phyloP scores from a whole-genome alignment of 768 basidiomycete genomes.

The Amanita muscaria region DNA sequence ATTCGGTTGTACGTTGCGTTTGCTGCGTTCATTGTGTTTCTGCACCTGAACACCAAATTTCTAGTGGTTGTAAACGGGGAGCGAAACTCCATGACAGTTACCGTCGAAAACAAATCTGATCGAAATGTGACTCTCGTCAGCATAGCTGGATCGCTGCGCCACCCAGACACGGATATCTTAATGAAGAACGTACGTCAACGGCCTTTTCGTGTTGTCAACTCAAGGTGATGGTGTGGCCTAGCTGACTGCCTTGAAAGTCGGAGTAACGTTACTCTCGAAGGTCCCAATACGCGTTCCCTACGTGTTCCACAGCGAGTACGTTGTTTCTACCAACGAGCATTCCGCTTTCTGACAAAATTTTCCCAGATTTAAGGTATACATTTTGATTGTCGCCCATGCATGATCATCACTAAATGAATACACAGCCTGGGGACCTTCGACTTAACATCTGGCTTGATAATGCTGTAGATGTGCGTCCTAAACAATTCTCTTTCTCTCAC shows the following conservation, averaged over 20 bases:
- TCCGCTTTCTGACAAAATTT: slow-evolving; percentile 11
- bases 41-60: slow-evolving; percentile 13
- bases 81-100: slow-evolving; percentile 55
- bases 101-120: slow-evolving; percentile 69
- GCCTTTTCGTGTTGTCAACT: too few relatives aligned
- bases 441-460: slow-evolving; percentile 75
- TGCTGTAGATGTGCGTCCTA: slow-evolving; percentile 41
- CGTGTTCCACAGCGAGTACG: slow-evolving; percentile 76
- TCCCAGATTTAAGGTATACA: slow-evolving; percentile 51
- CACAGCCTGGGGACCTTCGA: slow-evolving; percentile 65
- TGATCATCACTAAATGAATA: slow-evolving; percentile 6
- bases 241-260: slow-evolving; percentile 52
- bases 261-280: slow-evolving; percentile 42
- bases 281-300: slow-evolving; percentile 62
- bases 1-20: slow-evolving; percentile 57
- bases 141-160: slow-evolving; percentile 59
- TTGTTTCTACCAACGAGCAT: slow-evolving; percentile 8
- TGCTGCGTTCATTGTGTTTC: background rate
- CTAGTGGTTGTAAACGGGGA: slow-evolving; percentile 80
- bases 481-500: background rate
- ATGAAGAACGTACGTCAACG: slow-evolving; percentile 60
- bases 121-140: slow-evolving; percentile 60
- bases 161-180: slow-evolving; percentile 52
- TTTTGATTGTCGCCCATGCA: background rate
- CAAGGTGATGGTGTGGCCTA: slow-evolving; percentile 20